Evolutionary conservation across 495 filamentous ascomycete genomes (phyloP).

Genomic region (Trichoderma orchidacearum): DNA sequence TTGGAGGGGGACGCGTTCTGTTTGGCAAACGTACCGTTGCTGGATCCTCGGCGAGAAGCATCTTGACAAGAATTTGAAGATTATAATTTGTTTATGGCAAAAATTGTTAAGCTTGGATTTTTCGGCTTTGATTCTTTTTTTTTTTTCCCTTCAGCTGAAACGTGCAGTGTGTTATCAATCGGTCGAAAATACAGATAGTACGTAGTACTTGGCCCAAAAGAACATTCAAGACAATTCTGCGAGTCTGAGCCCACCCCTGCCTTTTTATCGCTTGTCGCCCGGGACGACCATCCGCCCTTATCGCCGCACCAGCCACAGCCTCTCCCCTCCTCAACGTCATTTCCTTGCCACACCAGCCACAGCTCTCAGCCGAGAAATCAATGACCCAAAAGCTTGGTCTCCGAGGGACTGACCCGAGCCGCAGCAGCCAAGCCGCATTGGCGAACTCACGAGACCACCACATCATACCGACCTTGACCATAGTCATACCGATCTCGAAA

Average conservation of each 20-base stretch:
- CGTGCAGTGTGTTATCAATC: no score
- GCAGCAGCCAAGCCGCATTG: not conserved
- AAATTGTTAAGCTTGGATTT: no score
- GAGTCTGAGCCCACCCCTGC: no score
- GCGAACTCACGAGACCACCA: not conserved
- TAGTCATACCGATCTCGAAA: not conserved
- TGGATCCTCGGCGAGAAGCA: slow-evolving; percentile 96
- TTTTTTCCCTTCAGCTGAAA: no score
- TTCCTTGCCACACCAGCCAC: not conserved
- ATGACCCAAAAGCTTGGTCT: not conserved
- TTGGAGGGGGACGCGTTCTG: no score
- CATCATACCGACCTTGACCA: not conserved
- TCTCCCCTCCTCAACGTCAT: not conserved
- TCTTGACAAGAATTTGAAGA: slow-evolving; percentile 44
- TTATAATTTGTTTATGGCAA: no score
- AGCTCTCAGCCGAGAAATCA: not conserved
- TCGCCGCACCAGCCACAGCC: not conserved
- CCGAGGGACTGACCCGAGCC: not conserved
- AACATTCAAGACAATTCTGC: no score
- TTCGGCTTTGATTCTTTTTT: no score
- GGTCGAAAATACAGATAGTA: no score
- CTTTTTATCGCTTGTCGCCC: not conserved
- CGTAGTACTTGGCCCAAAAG: no score
- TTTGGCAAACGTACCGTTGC: slow-evolving; percentile 58
- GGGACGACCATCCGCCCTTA: not conserved